Conservation (phyloP, 139 green algal species). For the Chlorella sp. region DNA sequence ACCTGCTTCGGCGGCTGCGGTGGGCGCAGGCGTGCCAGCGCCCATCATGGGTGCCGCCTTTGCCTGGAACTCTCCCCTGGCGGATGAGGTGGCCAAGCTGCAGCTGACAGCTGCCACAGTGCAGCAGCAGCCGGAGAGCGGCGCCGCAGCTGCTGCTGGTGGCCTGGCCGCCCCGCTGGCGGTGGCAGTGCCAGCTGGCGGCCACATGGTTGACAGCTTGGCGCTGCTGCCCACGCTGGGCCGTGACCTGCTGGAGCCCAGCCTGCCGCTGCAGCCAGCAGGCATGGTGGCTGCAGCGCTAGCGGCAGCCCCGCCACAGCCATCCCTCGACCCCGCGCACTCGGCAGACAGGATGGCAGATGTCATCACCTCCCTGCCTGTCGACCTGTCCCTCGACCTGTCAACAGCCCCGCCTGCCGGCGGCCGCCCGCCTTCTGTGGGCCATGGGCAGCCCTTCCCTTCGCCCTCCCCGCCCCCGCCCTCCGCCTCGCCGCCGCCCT, state of each 20-base stretch:
- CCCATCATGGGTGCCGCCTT: constrained; percentile 15
- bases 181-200: background rate
- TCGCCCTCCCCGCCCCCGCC: constrained; percentile 1
- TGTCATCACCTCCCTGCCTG: constrained; percentile 36
- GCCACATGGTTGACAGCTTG: background rate
- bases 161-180: background rate
- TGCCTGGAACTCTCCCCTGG: constrained; percentile 41
- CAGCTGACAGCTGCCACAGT: constrained; percentile 24
- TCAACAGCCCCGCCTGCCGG: background rate
- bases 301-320: background rate
- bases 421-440: background rate
- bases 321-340: background rate
- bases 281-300: background rate
- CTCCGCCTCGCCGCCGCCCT: constrained; percentile 19
- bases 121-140: background rate
- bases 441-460: background rate
- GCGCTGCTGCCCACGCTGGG: constrained; percentile 24
- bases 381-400: constrained; percentile 32
- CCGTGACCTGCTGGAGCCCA: constrained; percentile 1
- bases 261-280: background rate
- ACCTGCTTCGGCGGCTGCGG: background rate
- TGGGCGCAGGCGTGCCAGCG: background rate
- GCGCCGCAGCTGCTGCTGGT: background rate
- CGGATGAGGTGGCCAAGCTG: constrained; percentile 39
- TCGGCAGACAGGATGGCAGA: constrained; percentile 19